These are phyloP conservation scores for Golubevia sp. DNA, from an alignment of 1,284 basidiomycete species.

Conservation along the genomic window DNA sequence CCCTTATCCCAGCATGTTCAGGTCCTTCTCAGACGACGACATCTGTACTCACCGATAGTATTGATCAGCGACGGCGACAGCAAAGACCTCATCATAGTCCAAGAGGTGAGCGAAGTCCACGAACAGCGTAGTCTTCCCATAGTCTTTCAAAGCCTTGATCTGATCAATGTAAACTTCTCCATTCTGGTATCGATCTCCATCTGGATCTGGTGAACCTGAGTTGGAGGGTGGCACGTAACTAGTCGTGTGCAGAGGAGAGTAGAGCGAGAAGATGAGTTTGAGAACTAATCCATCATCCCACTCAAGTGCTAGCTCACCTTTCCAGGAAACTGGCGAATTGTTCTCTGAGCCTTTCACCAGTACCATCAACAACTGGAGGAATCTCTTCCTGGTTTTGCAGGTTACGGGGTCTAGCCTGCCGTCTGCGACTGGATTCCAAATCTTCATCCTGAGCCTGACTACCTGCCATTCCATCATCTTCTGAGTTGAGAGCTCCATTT, in stretches of 20 bases:
- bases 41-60: slow-evolving; percentile 34
- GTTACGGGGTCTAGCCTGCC: slow-evolving; percentile 25
- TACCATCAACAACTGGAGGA: slow-evolving; percentile 50
- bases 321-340: slow-evolving; percentile 53
- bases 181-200: slow-evolving; percentile 22
- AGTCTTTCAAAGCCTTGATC: slow-evolving; percentile 47
- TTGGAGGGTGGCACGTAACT: slow-evolving; percentile 36
- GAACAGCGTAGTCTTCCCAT: slow-evolving; percentile 51
- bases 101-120: slow-evolving; percentile 57
- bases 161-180: slow-evolving; percentile 53
- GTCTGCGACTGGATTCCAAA: not conserved
- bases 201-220: slow-evolving; percentile 28
- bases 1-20: no score
- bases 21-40: no score
- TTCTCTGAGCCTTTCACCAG: slow-evolving; percentile 50
- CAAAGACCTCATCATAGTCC: slow-evolving; percentile 49
- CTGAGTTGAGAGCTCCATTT: not conserved
- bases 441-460: not conserved
- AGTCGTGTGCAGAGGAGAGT: not conserved
- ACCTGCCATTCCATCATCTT: not conserved
- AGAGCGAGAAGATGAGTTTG: no score
- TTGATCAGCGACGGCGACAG: slow-evolving; percentile 53
- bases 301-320: slow-evolving; percentile 10
- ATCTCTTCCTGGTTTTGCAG: slow-evolving; percentile 47
- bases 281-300: not conserved